Percentiles rank a stretch among this genome's conserved stretches.
These are phyloP conservation scores for Penicillium turbatum DNA, from an alignment of 495 filamentous ascomycete species.

Conservation along the genomic window DNA sequence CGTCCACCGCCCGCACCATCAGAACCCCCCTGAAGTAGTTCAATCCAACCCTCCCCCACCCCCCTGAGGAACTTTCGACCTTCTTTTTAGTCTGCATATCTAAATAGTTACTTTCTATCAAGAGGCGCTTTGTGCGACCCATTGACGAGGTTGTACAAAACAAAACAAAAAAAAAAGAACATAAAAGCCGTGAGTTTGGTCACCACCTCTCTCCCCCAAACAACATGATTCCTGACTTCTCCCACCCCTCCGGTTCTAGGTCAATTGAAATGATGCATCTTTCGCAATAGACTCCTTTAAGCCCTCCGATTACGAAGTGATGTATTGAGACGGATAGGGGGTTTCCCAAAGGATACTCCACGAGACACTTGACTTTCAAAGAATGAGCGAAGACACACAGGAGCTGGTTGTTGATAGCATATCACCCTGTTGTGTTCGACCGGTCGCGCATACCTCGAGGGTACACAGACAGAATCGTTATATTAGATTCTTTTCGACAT, in stretches of 20 bases:
- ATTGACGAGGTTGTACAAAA: no score
- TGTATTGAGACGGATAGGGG: slow-evolving; percentile 10
- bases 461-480: slow-evolving; percentile 3
- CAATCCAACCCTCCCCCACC: background rate
- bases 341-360: background rate
- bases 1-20: slow-evolving; percentile 9
- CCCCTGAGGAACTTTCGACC: background rate
- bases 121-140: background rate
- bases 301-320: slow-evolving; percentile 9
- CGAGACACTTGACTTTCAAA: slow-evolving; percentile 6
- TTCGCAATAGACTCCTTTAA: slow-evolving; percentile 12
- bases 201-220: no score
- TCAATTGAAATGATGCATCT: slow-evolving; percentile 19
- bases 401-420: slow-evolving; percentile 2
- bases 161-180: no score
- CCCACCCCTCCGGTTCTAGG: background rate
- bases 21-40: slow-evolving; percentile 9
- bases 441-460: slow-evolving; percentile 2
- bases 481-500: slow-evolving; percentile 6
- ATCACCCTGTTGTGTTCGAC: background rate
- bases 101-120: background rate
- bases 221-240: background rate
- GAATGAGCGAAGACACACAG: slow-evolving; percentile 14
- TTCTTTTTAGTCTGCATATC: background rate
- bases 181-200: background rate